These are phyloP conservation scores for Alternaria hordeiaustralica DNA, from an alignment of 2,329 filamentous ascomycete genomes.

Conservation along the genomic window DNA sequence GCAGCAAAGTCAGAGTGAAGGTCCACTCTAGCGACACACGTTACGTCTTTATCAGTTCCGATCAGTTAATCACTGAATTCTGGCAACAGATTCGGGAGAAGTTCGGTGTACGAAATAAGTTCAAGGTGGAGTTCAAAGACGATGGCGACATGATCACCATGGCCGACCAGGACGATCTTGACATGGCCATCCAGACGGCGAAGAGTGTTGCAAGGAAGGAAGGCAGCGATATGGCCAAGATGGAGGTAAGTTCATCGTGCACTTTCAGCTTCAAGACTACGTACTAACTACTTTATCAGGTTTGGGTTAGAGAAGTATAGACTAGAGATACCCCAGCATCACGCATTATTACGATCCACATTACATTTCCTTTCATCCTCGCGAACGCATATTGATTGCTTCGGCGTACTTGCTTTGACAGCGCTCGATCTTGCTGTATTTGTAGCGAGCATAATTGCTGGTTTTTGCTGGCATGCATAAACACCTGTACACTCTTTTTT, in stretches of 20 bases:
- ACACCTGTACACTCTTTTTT: conserved; percentile 26
- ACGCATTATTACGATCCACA: conserved; percentile 28
- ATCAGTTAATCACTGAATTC: conserved; percentile 77
- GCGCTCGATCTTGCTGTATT: conserved; percentile 32
- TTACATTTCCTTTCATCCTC: conserved; percentile 19
- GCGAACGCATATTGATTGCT: conserved; percentile 14
- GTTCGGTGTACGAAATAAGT: conserved; percentile 76
- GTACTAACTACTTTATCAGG: conserved; percentile 52
- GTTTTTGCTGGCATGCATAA: conserved; percentile 7
- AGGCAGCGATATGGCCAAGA: conserved; percentile 83
- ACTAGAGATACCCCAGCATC: conserved; percentile 49
- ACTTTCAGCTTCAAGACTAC: not conserved
- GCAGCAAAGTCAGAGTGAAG: conserved; percentile 85
- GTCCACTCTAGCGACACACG: conserved; percentile 86
- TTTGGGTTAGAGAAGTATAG: conserved; percentile 55
- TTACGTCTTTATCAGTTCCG: conserved; percentile 83
- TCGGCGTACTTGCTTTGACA: conserved; percentile 17
- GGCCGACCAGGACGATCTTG: conserved; percentile 94
- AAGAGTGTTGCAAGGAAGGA: conserved; percentile 74
- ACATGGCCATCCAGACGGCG: conserved; percentile 78
- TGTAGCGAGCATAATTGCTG: conserved; percentile 39
- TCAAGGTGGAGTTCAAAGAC: conserved; percentile 88
- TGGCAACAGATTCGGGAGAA: conserved; percentile 83
- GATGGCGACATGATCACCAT: conserved; percentile 98
- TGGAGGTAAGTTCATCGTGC: conserved; percentile 75